Conservation (phyloP, 345 rosid species). For the Erodium maritimum region DNA sequence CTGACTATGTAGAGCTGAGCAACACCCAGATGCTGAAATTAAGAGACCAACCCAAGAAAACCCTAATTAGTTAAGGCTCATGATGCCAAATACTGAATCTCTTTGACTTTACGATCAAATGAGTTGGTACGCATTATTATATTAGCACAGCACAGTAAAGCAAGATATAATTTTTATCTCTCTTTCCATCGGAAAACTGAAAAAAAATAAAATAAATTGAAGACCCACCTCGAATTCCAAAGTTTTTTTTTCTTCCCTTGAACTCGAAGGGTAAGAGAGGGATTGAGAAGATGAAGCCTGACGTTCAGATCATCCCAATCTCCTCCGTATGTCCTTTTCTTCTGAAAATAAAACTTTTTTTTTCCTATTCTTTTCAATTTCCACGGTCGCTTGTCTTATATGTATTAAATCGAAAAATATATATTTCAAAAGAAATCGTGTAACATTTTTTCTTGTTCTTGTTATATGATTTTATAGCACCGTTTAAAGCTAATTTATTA, state of each 20-base stretch:
- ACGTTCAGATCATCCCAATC: conserved; percentile 18
- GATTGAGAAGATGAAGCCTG: conserved; percentile 9
- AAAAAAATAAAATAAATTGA: conserved; percentile 2
- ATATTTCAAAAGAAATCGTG: too few species aligned
- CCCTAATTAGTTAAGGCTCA: conserved; percentile 9
- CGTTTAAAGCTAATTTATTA: too few species aligned
- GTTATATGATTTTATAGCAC: too few species aligned
- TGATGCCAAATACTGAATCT: conserved; percentile 10
- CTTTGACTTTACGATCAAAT: conserved; percentile 12
- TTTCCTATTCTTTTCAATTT: not conserved
- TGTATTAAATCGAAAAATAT: too few species aligned
- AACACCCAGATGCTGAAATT: conserved; percentile 3
- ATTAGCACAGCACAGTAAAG: not conserved
- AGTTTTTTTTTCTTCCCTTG: conserved; percentile 8
- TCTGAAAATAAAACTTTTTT: not conserved
- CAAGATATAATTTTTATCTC: not conserved
- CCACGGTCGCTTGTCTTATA: too few species aligned
- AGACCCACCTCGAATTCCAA: conserved; percentile 15
- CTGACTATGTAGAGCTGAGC: not conserved
- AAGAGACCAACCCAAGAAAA: not conserved
- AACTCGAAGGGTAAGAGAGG: conserved; percentile 10
- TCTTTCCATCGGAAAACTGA: not conserved
- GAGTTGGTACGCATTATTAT: not conserved
- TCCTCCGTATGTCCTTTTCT: conserved; percentile 13
- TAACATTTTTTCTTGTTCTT: too few species aligned